Percentiles rank a stretch among this genome's conserved stretches.
Evolutionary conservation across 768 basidiomycete genomes (phyloP).

Genomic region (Thelephora aurantiotincta): DNA sequence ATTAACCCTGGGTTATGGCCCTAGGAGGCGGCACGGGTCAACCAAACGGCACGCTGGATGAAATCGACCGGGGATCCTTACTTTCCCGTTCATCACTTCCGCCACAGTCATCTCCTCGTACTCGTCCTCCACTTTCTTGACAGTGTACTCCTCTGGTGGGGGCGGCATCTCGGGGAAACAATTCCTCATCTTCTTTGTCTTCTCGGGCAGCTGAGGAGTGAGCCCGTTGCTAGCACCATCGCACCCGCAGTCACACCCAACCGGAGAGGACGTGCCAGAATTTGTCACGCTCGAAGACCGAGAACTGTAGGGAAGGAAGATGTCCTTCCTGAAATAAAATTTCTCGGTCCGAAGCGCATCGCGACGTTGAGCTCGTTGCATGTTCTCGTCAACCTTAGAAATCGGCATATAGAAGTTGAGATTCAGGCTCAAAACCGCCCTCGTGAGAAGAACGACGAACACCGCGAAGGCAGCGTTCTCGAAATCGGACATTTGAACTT

Average conservation of each 20-base stretch:
- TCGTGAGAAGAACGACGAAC: conserved; percentile 86
- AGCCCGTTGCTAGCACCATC: conserved; percentile 11
- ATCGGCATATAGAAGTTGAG: conserved; percentile 96
- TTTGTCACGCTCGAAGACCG: conserved; percentile 10
- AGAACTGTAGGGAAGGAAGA: conserved; percentile 38
- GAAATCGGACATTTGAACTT: conserved; percentile 97
- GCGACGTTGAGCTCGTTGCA: conserved; percentile 77
- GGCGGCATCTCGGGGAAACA: conserved; percentile 54
- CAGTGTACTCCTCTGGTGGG: conserved; percentile 27
- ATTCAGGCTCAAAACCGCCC: conserved; percentile 84
- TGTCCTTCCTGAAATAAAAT: conserved; percentile 84
- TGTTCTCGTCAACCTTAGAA: conserved; percentile 97
- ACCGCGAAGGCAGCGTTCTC: conserved; percentile 96
- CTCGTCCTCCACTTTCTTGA: conserved; percentile 55
- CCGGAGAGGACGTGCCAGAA: conserved; percentile 11
- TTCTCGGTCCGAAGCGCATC: conserved; percentile 60
- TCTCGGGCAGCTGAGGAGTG: conserved; percentile 21
- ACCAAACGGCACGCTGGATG: conserved; percentile 3
- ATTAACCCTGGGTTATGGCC: conserved; percentile 70
- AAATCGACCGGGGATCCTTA: conserved; percentile 13
- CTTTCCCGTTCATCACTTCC: conserved; percentile 93
- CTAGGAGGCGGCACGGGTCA: conserved; percentile 18
- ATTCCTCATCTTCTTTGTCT: conserved; percentile 56
- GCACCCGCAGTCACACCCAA: conserved; percentile 11
- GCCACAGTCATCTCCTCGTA: conserved; percentile 87